phyloP scores from a whole-genome alignment of 1,139 yeast genomes.

The Torulaspora pretoriensis region DNA sequence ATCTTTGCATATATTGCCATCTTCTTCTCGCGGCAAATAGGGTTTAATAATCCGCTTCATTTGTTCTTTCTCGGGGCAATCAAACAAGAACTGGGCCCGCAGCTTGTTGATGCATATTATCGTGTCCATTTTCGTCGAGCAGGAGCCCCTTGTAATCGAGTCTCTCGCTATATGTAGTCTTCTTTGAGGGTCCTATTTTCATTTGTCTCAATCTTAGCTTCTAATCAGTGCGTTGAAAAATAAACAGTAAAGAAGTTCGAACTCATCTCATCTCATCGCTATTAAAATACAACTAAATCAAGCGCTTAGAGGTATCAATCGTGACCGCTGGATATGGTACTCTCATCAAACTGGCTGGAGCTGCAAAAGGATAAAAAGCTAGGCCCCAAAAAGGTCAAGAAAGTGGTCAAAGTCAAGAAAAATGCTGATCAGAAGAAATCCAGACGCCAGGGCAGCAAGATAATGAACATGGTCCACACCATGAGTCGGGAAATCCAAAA shows the following conservation, averaged over 20 bases:
- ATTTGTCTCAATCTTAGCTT: not conserved
- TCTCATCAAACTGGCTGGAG: slow-evolving; percentile 35
- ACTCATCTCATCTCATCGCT: slow-evolving; percentile 9
- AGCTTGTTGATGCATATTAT: slow-evolving; percentile 29
- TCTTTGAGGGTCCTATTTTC: not conserved
- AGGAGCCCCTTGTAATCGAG: not conserved
- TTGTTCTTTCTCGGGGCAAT: slow-evolving; percentile 33
- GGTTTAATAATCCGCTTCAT: slow-evolving; percentile 34
- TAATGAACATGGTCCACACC: slow-evolving; percentile 33
- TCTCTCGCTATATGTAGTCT: not conserved
- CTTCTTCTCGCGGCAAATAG: slow-evolving; percentile 14
- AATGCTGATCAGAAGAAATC: slow-evolving; percentile 1
- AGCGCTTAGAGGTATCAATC: not conserved
- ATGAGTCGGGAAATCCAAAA: slow-evolving; percentile 32
- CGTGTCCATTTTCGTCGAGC: slow-evolving; percentile 27
- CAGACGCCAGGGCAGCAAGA: slow-evolving; percentile 17
- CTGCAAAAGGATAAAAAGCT: slow-evolving; percentile 17
- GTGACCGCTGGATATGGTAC: slow-evolving; percentile 26
- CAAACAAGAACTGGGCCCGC: slow-evolving; percentile 32
- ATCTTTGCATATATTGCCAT: slow-evolving; percentile 5
- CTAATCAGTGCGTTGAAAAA: not conserved
- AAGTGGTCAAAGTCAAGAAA: slow-evolving; percentile 3
- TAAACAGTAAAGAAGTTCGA: not conserved
- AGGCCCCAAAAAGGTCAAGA: slow-evolving; percentile 1
- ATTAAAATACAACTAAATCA: not conserved